These are phyloP conservation scores for Suhomyces vadensis DNA, from an alignment of 805 yeast species.

Conservation along the genomic window DNA sequence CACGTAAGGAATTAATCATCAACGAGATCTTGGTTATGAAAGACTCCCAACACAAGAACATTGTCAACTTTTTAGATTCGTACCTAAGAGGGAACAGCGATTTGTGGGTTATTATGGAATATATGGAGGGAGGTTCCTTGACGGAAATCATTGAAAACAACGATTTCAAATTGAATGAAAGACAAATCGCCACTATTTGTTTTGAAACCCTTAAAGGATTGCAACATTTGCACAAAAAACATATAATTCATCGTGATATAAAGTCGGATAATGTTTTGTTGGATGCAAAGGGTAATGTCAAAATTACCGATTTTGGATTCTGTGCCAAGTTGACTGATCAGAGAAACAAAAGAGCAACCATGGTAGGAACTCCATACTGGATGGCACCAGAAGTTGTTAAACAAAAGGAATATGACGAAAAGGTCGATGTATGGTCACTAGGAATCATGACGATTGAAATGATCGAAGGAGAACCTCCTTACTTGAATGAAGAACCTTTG, in stretches of 20 bases:
- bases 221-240: slow-evolving; percentile 86
- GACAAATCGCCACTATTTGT: slow-evolving; percentile 90
- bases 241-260: slow-evolving; percentile 74
- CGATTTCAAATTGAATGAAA: slow-evolving; percentile 66
- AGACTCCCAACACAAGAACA: slow-evolving; percentile 90
- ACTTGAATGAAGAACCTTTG: slow-evolving; percentile 75
- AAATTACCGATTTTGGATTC: slow-evolving; percentile 49
- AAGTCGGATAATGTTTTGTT: slow-evolving; percentile 48
- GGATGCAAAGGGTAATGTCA: slow-evolving; percentile 44
- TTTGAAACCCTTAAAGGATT: slow-evolving; percentile 88
- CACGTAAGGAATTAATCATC: slow-evolving; percentile 90
- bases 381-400: slow-evolving; percentile 88
- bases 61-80: slow-evolving; percentile 92
- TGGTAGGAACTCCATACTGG: slow-evolving; percentile 91
- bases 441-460: slow-evolving; percentile 87
- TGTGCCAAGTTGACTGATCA: slow-evolving; percentile 74
- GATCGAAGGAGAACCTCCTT: slow-evolving; percentile 87
- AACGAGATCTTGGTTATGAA: slow-evolving; percentile 97
- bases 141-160: slow-evolving; percentile 95
- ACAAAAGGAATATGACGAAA: slow-evolving; percentile 77
- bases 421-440: slow-evolving; percentile 80
- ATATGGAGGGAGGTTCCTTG: slow-evolving; percentile 97
- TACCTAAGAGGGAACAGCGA: slow-evolving; percentile 59
- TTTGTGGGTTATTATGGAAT: slow-evolving; percentile 99
- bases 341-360: slow-evolving; percentile 72